Base-by-base conservation (phyloP, 805 yeast species). In the Nakazawaea molendinolei region DNA sequence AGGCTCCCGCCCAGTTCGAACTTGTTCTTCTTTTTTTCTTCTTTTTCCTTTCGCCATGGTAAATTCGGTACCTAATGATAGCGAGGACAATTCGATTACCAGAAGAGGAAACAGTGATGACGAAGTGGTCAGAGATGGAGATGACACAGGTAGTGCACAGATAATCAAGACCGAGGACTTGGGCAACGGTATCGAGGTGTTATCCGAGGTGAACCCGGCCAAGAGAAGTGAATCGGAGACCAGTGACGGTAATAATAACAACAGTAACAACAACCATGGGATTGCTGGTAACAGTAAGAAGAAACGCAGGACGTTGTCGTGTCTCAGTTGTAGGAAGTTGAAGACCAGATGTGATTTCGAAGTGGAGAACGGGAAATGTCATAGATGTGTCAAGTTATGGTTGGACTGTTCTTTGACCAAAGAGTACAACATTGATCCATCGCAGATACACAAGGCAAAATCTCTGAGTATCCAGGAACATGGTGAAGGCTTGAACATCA, bases 301-400 rank as follows among this genome's bases (percentile, higher is more conserved):
- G 42, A 55, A 48, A 34, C 47, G 56, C 33, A 44, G 51, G 17
- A 38, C 45, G 4, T 51, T 71, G 62, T 51, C 63, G 7, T 76
- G 83, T 50, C 59, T 58, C 10, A 58, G 63, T 12, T 76, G 83
- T 43, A 58, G 80, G 10, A 69, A 64, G 47, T 60, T 73, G 40
- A 76, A 76, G 48, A 75, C 81, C 2, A 61, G 79, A 39, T 76
- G 83, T 50, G 77, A 70, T 40, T 66, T 62, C 44, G 71, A 69
- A 28, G 61, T 64, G 0, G 46, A 55, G 2, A 48, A 51, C 9
- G 63, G 61, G 4, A 64, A 65, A 43, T 76, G 82, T 44, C 71
- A 70, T 38, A 57, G 80, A 20, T 76, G 83, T 43, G 56, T 53
- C 28, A 61, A 73, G 20, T 46, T 75, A 26, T 52, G 66, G 28